Evolutionary conservation across 257 asterid species (phyloP).

Genomic region (Ehretia macrophylla): DNA sequence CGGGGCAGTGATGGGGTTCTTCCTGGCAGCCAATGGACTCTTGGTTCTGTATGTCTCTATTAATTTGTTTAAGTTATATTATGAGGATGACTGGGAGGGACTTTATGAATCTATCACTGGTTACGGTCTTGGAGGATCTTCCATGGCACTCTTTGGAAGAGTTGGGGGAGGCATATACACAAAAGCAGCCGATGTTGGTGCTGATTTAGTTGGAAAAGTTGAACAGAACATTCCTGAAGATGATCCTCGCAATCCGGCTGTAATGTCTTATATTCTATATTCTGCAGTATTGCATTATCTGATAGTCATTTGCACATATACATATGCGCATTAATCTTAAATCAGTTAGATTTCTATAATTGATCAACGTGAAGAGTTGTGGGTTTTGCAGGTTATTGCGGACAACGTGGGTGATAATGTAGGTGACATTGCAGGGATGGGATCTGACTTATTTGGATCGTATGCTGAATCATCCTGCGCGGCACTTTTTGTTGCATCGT

Average conservation of each 20-base stretch:
- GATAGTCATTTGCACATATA: not conserved
- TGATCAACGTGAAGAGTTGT: too few species aligned
- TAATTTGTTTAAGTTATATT: conserved; percentile 39
- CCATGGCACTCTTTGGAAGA: conserved; percentile 52
- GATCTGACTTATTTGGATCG: conserved; percentile 56
- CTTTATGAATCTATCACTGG: conserved; percentile 52
- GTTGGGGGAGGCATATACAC: conserved; percentile 55
- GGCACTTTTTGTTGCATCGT: conserved; percentile 52
- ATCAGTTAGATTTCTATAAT: too few species aligned
- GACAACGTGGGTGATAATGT: conserved; percentile 67
- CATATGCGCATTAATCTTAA: too few species aligned
- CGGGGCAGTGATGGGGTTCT: conserved; percentile 53
- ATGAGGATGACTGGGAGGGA: conserved; percentile 52
- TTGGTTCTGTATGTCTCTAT: conserved; percentile 37
- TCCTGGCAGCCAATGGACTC: conserved; percentile 53
- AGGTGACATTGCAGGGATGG: conserved; percentile 71
- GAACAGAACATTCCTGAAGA: conserved; percentile 46
- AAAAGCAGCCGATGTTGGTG: conserved; percentile 56
- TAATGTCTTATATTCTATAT: conserved; percentile 9
- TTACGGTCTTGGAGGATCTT: conserved; percentile 55
- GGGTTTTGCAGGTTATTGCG: conserved; percentile 47
- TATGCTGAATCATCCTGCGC: conserved; percentile 69
- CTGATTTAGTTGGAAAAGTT: conserved; percentile 51
- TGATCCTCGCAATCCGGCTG: conserved; percentile 53
- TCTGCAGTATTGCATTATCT: not conserved